Evolutionary conservation across 2,329 filamentous ascomycete genomes (phyloP), one percentile per base, ranked within the genome.

Genomic region (Metarhizium album): DNA sequence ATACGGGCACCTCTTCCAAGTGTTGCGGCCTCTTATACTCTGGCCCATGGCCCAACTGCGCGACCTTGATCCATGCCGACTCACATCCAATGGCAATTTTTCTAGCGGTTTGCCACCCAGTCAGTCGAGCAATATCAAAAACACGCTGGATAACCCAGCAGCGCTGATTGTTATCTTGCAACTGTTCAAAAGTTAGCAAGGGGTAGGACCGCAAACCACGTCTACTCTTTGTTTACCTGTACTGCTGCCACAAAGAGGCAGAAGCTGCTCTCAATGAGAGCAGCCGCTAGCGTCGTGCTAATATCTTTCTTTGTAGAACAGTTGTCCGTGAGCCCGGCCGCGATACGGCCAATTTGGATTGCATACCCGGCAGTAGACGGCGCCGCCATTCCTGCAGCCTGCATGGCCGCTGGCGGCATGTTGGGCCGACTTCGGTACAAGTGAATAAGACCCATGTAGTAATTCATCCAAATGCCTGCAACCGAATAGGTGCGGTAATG

Each of bases 401-500:
- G 80, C 80, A 95, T 90, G 35, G 90, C 86, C 8, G 90, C 83
- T 0, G 91, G 89, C 1, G 90, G 91, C 90, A 96, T 96, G 23
- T 79, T 80, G 0, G 93, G 93, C 58, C 96, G 90, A 1, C 83
- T 76, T 33, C 93, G 79, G 53, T 91, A 74, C n/a, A 93, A 76
- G 49, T 90, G 77, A 52, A 97, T 91, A 45, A 89, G 76, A 0
- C 84, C 84, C 74, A 91, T 87, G 66, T 95, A 86, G 64, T 87
- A 90, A 56, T 90, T 85, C 62, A 87, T 82, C 88, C 90, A 95
- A 22, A 96, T 75, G 33, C 87, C 85, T 2, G 87, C 87, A 55
- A 97, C 86, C n/a, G 85, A 84, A 64, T 89, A 91, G 2, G 87
- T 91, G 29, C 87, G 80, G 63, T 95, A 96, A 56, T 89, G 82